These are phyloP conservation scores for Aaosphaeria arxii DNA, from an alignment of 2,329 filamentous ascomycete species.

Conservation along the genomic window DNA sequence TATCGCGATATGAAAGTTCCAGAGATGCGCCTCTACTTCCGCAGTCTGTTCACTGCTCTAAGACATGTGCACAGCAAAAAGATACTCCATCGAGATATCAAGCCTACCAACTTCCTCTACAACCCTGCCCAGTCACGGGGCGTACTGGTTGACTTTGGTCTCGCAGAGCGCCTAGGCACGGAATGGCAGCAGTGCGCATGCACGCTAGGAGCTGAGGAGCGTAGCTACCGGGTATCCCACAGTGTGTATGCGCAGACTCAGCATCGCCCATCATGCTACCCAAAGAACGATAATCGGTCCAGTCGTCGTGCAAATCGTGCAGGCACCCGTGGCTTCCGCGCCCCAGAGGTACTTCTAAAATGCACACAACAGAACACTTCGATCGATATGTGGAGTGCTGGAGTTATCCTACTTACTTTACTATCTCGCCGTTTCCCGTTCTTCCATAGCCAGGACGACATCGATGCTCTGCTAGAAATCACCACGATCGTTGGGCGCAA, in stretches of 20 bases:
- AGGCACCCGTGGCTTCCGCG: conserved; percentile 91
- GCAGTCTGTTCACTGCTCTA: conserved; percentile 82
- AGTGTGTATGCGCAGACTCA: conserved; percentile 59
- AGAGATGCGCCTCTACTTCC: conserved; percentile 88
- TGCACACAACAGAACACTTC: conserved; percentile 90
- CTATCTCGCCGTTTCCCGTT: conserved; percentile 92
- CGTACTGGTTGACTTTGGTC: conserved; percentile 97
- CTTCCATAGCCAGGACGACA: conserved; percentile 97
- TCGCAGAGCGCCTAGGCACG: conserved; percentile 72
- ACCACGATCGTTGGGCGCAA: conserved; percentile 87
- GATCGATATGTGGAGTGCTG: conserved; percentile 95
- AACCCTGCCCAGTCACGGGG: conserved; percentile 76
- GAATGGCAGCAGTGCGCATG: conserved; percentile 83
- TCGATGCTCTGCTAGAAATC: conserved; percentile 96
- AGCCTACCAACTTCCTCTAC: conserved; percentile 96
- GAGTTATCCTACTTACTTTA: conserved; percentile 95
- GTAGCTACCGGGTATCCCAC: conserved; percentile 56
- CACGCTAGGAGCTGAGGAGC: conserved; percentile 60
- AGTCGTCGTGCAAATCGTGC: conserved; percentile 90
- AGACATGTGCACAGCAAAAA: conserved; percentile 75
- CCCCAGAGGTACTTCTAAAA: conserved; percentile 94
- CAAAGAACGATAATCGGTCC: conserved; percentile 83
- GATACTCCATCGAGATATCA: conserved; percentile 94
- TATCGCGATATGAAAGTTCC: conserved; percentile 83
- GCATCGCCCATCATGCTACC: conserved; percentile 62